These are phyloP conservation scores for Suhomyces maxii DNA, from an alignment of 1,139 yeast species.

Conservation along the genomic window DNA sequence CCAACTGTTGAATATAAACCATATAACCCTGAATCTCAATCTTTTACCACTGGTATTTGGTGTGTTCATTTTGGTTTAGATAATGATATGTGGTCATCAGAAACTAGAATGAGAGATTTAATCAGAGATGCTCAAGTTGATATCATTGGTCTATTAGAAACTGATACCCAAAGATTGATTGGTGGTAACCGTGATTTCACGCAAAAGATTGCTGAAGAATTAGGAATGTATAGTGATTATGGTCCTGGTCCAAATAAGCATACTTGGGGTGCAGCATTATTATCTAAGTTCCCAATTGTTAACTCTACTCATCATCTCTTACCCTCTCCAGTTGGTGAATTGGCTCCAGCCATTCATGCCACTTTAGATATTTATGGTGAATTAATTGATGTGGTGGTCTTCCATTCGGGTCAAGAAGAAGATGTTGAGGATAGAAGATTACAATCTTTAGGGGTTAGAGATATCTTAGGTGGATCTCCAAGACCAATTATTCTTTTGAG, in stretches of 20 bases:
- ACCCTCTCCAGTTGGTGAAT: conserved; percentile 95
- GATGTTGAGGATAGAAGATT: conserved; percentile 90
- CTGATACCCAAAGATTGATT: conserved; percentile 89
- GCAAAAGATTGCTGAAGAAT: conserved; percentile 86
- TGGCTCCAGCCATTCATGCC: conserved; percentile 98
- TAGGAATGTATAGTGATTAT: conserved; percentile 91
- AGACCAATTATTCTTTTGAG: conserved; percentile 83
- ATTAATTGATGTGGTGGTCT: conserved; percentile 85
- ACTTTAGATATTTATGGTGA: conserved; percentile 89
- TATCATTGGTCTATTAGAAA: conserved; percentile 85
- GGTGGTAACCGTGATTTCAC: conserved; percentile 96
- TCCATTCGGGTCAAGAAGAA: conserved; percentile 98
- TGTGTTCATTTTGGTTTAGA: conserved; percentile 96
- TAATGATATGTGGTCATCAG: conserved; percentile 98
- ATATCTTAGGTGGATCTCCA: conserved; percentile 74
- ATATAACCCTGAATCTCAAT: conserved; percentile 69
- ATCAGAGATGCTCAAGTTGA: conserved; percentile 85
- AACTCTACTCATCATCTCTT: conserved; percentile 86
- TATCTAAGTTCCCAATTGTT: conserved; percentile 91
- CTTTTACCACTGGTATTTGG: conserved; percentile 96
- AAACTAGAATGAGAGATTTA: conserved; percentile 81
- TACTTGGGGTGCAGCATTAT: conserved; percentile 94
- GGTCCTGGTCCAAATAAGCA: conserved; percentile 99
- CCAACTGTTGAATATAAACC: conserved; percentile 64
- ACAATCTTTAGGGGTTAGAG: conserved; percentile 75